A percentile compares a stretch with the other conserved stretches of the same genome.
These are phyloP conservation scores for Flaveria robusta DNA, from an alignment of 129 eudicot genomes.

Conservation along the genomic window DNA sequence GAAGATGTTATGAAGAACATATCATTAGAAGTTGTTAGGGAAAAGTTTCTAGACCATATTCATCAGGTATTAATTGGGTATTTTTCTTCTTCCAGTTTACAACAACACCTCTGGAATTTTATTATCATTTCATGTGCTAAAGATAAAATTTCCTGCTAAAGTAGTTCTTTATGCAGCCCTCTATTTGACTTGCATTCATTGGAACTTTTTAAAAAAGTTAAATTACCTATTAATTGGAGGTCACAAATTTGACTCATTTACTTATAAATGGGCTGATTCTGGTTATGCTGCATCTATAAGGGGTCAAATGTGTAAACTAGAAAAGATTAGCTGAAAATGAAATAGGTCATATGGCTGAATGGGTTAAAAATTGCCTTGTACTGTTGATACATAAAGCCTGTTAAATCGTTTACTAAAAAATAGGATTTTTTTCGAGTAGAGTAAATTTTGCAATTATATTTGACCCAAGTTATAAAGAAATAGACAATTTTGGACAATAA, in stretches of 20 bases:
- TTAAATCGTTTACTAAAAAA: neutral
- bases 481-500: neutral
- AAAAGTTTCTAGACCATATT: slow-evolving; percentile 74
- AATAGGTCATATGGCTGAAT: neutral
- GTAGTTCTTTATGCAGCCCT: neutral
- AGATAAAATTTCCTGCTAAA: neutral
- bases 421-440: neutral
- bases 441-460: neutral
- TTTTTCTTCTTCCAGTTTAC: slow-evolving; percentile 16
- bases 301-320: neutral
- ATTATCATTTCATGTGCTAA: slow-evolving; percentile 1
- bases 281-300: neutral
- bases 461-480: neutral
- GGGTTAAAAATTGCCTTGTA: neutral
- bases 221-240: neutral
- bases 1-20: slow-evolving; percentile 96
- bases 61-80: slow-evolving; percentile 68
- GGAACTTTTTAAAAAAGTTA: too few species aligned
- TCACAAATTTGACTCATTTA: slow-evolving; percentile 3
- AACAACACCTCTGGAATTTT: neutral
- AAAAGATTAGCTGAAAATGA: neutral
- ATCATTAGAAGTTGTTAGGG: slow-evolving; percentile 86
- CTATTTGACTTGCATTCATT: too few species aligned
- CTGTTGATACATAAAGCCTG: neutral
- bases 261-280: neutral